A percentile compares a stretch with the other conserved stretches of the same genome.
phyloP scores from a whole-genome alignment of 352 stramenopile genomes.

The Globisporangium okanoganense region DNA sequence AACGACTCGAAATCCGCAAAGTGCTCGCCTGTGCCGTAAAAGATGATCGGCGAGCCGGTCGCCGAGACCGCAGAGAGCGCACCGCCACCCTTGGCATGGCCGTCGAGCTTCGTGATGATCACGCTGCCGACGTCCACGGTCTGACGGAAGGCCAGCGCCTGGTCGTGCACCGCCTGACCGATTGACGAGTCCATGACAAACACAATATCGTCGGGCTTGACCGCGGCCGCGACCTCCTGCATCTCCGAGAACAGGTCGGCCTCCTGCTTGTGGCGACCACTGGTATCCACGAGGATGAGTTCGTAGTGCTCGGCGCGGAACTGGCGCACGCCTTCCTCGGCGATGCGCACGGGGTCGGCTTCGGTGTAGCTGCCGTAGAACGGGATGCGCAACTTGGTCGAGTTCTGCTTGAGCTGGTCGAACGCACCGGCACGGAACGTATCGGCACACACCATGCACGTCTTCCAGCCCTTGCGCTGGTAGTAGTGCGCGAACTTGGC shows the following conservation, averaged over 20 bases:
- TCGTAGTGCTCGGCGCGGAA: conserved; percentile 98
- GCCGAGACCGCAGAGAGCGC: conserved; percentile 97
- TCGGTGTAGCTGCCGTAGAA: conserved; percentile 99
- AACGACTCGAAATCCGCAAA: conserved; percentile 99
- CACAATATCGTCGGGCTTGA: conserved; percentile 96
- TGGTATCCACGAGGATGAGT: conserved; percentile 99
- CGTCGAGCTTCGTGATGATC: conserved; percentile 99
- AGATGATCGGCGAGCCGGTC: conserved; percentile 97
- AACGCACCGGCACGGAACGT: conserved; percentile 98
- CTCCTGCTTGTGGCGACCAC: conserved; percentile 98
- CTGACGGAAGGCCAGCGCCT: conserved; percentile 94
- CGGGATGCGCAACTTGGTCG: conserved; percentile 96
- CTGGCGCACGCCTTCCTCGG: conserved; percentile 96
- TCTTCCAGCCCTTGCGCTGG: conserved; percentile 97
- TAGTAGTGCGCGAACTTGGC: conserved; percentile 99
- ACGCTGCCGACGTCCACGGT: conserved; percentile 97
- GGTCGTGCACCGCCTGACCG: conserved; percentile 97
- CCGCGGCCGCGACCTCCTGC: conserved; percentile 95
- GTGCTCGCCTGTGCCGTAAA: conserved; percentile 97
- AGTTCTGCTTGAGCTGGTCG: conserved; percentile 99
- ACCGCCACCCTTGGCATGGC: conserved; percentile 98
- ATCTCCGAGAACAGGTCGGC: conserved; percentile 98
- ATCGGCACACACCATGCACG: conserved; percentile 99
- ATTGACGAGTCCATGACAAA: conserved; percentile 99
- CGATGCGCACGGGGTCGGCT: conserved; percentile 97